A percentile compares a stretch with the other conserved stretches of the same genome.
These are phyloP conservation scores for Tolypocladium album DNA, from an alignment of 2,329 filamentous ascomycete genomes.

Conservation along the genomic window DNA sequence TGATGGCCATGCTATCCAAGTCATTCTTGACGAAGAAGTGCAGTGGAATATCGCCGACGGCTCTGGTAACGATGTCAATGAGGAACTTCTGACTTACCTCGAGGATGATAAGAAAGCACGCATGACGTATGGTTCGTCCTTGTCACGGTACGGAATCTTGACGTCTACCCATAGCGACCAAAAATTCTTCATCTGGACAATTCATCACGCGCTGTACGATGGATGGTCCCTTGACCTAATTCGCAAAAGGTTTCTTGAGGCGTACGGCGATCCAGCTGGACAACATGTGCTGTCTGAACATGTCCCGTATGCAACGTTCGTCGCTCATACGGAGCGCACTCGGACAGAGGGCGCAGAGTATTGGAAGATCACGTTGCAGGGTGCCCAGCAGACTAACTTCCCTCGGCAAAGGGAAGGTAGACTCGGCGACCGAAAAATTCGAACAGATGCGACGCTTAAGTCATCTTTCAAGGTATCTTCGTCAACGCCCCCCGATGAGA, in stretches of 20 bases:
- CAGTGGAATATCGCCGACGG: not conserved
- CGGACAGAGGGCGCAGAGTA: not conserved
- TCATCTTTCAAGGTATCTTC: slow-evolving; percentile 1
- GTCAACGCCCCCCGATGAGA: not conserved
- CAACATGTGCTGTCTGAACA: not conserved
- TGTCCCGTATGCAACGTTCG: not conserved
- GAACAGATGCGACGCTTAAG: not conserved
- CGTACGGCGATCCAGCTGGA: not conserved
- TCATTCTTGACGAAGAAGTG: not conserved
- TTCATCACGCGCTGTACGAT: slow-evolving; percentile 1
- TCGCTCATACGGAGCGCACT: not conserved
- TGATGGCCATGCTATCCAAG: not conserved
- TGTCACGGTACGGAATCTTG: slow-evolving; percentile 1
- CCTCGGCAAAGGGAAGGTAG: not conserved
- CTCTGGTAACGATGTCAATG: not conserved
- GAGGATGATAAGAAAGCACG: not conserved
- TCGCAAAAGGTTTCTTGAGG: not conserved
- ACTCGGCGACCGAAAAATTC: not conserved
- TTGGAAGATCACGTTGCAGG: not conserved
- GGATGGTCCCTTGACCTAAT: not conserved
- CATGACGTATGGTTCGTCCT: not conserved
- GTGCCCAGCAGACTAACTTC: not conserved
- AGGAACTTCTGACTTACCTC: not conserved
- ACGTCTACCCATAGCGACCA: not conserved
- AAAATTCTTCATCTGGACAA: not conserved